Evolutionary conservation across 1,284 basidiomycete species (phyloP).

Genomic region (Tetrapyrgos nigripes): DNA sequence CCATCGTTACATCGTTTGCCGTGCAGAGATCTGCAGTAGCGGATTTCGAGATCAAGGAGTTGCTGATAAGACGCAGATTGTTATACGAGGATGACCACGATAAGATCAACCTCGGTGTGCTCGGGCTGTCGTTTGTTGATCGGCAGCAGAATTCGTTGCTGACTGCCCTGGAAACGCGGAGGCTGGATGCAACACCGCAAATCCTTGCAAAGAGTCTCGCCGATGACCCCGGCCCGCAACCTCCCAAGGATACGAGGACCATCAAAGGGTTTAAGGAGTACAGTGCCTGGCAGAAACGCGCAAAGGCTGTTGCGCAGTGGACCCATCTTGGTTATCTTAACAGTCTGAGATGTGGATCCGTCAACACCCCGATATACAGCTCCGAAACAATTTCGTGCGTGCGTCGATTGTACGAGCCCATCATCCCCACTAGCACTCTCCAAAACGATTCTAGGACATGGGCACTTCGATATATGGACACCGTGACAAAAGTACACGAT

Average conservation of each 20-base stretch:
- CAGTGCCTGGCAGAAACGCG: conserved; percentile 60
- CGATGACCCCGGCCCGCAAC: conserved; percentile 62
- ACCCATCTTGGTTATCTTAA: conserved; percentile 80
- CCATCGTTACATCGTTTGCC: conserved; percentile 92
- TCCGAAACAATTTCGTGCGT: conserved; percentile 62
- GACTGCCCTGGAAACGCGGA: conserved; percentile 57
- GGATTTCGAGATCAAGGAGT: conserved; percentile 89
- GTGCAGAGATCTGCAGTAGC: conserved; percentile 84
- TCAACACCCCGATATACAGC: conserved; percentile 66
- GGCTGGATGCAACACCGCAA: conserved; percentile 76
- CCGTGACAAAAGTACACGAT: conserved; percentile 44
- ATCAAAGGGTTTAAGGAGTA: conserved; percentile 76
- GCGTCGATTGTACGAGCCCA: conserved; percentile 47
- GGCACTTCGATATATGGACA: conserved; percentile 49
- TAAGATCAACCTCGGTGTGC: conserved; percentile 64
- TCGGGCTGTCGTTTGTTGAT: conserved; percentile 72
- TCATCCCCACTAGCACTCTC: conserved; percentile 55
- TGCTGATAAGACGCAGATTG: conserved; percentile 81
- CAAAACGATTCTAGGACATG: conserved; percentile 45
- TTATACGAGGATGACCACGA: conserved; percentile 55
- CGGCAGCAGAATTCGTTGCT: conserved; percentile 57
- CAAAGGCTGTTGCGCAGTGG: conserved; percentile 67
- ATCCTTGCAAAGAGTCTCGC: conserved; percentile 57
- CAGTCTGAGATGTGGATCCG: conserved; percentile 67
- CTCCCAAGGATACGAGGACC: conserved; percentile 77